phyloP scores from a whole-genome alignment of 164 flowering plant species.

The Vitis rotundifolia region DNA sequence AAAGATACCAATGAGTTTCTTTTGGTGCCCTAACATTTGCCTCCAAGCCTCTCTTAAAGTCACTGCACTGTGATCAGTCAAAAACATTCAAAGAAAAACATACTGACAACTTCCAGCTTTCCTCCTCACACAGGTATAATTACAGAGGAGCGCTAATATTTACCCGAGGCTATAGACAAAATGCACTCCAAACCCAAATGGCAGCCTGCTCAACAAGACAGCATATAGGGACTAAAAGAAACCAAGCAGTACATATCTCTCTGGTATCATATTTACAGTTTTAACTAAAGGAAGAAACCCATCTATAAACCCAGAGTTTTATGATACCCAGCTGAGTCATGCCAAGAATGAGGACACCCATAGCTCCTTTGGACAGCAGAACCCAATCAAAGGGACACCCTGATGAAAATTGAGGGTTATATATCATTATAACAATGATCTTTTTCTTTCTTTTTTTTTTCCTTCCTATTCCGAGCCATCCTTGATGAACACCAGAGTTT shows the following conservation, averaged over 20 bases:
- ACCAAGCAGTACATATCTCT: slow-evolving; percentile 8
- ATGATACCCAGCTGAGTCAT: slow-evolving; percentile 7
- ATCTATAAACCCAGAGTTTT: slow-evolving; percentile 16
- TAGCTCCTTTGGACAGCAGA: slow-evolving; percentile 16
- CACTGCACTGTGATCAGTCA: slow-evolving; percentile 1
- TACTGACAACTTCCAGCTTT: not conserved
- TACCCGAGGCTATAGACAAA: slow-evolving; percentile 4
- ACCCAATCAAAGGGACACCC: slow-evolving; percentile 11
- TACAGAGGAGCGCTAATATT: slow-evolving; percentile 3
- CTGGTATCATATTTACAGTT: slow-evolving; percentile 28
- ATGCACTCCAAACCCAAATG: slow-evolving; percentile 12
- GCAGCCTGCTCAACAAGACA: slow-evolving; percentile 1
- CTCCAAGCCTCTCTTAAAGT: slow-evolving; percentile 1
- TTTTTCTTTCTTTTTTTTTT: not conserved
- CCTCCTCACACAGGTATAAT: not conserved
- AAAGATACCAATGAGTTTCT: too few relatives aligned
- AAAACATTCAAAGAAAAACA: not conserved
- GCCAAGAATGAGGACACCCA: slow-evolving; percentile 16
- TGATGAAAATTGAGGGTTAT: slow-evolving; percentile 20
- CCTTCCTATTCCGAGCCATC: slow-evolving; percentile 18
- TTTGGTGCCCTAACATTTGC: not conserved
- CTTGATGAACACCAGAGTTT: slow-evolving; percentile 17
- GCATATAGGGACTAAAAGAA: slow-evolving; percentile 6
- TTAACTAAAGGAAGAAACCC: slow-evolving; percentile 13
- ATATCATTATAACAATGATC: slow-evolving; percentile 2